Conservation (phyloP, 2,329 filamentous ascomycete genomes). For the Pseudogymnoascus sp. region DNA sequence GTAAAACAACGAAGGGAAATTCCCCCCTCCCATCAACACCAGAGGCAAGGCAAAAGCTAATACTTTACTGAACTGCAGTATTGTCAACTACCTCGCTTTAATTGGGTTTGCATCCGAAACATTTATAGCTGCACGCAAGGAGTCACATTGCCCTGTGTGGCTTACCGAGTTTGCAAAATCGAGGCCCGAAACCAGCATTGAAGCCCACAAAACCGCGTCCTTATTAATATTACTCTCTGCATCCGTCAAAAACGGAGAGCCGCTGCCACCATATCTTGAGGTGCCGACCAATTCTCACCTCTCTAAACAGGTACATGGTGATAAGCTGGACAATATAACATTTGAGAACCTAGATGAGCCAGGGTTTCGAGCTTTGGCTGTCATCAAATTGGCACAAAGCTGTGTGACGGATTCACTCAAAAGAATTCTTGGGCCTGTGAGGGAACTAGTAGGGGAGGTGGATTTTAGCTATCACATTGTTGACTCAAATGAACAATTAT, state of each 20-base stretch:
- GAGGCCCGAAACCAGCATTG: conserved; percentile 47
- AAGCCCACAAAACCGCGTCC: conserved; percentile 55
- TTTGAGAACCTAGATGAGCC: conserved; percentile 58
- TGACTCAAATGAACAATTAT: neutral
- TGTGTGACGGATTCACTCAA: conserved; percentile 10
- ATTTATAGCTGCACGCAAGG: conserved; percentile 22
- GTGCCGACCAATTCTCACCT: conserved; percentile 53
- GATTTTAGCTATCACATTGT: conserved; percentile 42
- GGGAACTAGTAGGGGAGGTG: conserved; percentile 58
- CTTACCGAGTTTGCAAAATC: conserved; percentile 27
- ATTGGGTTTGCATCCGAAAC: conserved; percentile 53
- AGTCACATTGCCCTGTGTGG: conserved; percentile 40
- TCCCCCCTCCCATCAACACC: too few relatives aligned
- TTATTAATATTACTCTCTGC: conserved; percentile 60
- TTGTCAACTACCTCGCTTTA: conserved; percentile 58
- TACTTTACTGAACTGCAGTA: conserved; percentile 29
- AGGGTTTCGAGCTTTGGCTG: conserved; percentile 64
- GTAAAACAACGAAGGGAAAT: conserved; percentile 11
- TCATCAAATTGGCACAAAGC: conserved; percentile 48
- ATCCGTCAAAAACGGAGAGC: conserved; percentile 54
- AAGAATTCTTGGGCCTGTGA: conserved; percentile 43
- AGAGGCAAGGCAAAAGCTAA: neutral
- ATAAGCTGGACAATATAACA: conserved; percentile 50
- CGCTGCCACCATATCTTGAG: conserved; percentile 60
- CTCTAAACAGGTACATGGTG: conserved; percentile 44